Base-by-base conservation (phyloP, 2,329 filamentous ascomycete genomes). In the Arthrinium phaeospermum region DNA sequence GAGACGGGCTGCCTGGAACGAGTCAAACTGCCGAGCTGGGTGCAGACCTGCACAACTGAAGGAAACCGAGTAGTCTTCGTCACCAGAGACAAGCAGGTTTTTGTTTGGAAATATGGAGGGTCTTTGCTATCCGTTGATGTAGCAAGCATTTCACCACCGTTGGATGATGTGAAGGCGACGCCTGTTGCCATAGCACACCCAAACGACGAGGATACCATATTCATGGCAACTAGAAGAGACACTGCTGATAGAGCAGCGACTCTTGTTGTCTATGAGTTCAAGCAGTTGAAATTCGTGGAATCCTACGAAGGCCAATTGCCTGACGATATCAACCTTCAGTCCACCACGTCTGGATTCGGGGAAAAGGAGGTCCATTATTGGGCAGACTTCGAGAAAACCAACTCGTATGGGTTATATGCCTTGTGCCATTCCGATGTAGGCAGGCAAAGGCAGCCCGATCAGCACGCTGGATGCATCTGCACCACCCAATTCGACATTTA, bases 401-500 rank as follows among this genome's bases (percentile, higher is more conserved):
- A 30, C 44, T 45, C 67, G 0, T 68, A 46, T 68, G 67, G 67
- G n/a, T 45, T 47, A 14, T 68, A 68, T 30, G n/a, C 67, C 16
- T 19, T 68, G 45, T 47, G 41, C 14, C 30, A 68, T 68, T 30
- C 27, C n/a, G n/a, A 44, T 45, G 24, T 45, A 24, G 64, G 44
- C 34, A 8, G 16, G n/a, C 41, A 45, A 13, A 34, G 16, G 27
- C 22, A 16, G 13, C 34, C 67, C 12, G 67, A 45, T 4, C 67
- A n/a, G 22, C 37, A 44, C 27, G 37, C 44, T 27, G 37, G 19
- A 22, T n/a, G 57, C 13, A n/a, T 68, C n/a, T 68, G n/a, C 67
- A 45, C 45, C n/a, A 68, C 67, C 30, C 67, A 68, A 13, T 68
- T 68, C 12, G 45, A 68, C 13, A 68, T 68, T 13, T 68, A 68